Percentiles rank a stretch among this genome's conserved stretches.
These are phyloP conservation scores for Leptodermis oblonga DNA, from an alignment of 257 asterid genomes.

Conservation along the genomic window DNA sequence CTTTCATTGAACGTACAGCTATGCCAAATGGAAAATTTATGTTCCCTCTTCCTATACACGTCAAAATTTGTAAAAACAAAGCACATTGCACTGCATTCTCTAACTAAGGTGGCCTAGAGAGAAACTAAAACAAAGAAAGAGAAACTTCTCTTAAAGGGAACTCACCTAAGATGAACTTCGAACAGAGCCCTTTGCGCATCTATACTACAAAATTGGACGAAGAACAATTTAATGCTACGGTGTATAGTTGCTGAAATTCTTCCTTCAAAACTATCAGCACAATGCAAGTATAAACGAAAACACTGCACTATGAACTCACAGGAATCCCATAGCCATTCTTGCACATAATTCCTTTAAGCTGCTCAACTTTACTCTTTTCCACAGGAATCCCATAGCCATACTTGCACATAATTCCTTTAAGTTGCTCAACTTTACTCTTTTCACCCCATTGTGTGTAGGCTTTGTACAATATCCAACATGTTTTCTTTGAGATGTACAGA, in stretches of 20 bases:
- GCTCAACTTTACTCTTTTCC: constrained; percentile 51
- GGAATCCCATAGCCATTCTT: constrained; percentile 51
- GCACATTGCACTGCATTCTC: too few species aligned
- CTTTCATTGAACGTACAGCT: too few species aligned
- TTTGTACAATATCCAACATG: constrained; percentile 55
- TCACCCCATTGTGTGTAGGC: constrained; percentile 49
- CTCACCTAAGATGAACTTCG: not conserved
- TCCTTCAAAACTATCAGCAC: not conserved
- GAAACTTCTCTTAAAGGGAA: not conserved
- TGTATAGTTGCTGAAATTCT: not conserved
- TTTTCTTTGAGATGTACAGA: constrained; percentile 45
- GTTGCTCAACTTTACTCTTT: constrained; percentile 53
- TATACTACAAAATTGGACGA: not conserved
- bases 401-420: constrained; percentile 64
- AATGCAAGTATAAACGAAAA: not conserved
- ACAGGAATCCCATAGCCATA: too few species aligned
- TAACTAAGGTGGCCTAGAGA: too few species aligned
- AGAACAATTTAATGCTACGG: not conserved
- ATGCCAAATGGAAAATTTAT: too few species aligned
- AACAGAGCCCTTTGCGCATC: not conserved
- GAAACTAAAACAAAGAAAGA: too few species aligned
- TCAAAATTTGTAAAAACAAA: too few species aligned
- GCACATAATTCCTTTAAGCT: constrained; percentile 64
- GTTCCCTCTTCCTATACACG: too few species aligned
- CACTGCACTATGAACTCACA: constrained; percentile 20